Base-by-base conservation (phyloP, 768 basidiomycete genomes). In the Sporobolomyces roseus region DNA sequence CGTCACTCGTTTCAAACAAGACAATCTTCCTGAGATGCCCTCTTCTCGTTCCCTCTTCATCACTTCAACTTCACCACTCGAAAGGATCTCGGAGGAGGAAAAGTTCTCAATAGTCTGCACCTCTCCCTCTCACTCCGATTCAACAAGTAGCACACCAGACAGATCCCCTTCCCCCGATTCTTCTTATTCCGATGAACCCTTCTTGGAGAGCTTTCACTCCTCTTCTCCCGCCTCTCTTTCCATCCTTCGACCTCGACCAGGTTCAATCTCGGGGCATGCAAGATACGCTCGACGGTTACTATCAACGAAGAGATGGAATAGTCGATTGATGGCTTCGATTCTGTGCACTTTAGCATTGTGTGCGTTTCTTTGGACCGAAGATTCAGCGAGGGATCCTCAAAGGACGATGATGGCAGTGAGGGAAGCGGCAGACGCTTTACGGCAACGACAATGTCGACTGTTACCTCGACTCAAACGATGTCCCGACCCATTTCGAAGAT, bases 161-260 rank as follows among this genome's bases (percentile, higher is more conserved):
- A 55, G 49, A 25, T 56, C 64, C 12, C 30, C 33, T 5, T 43
- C 56, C 2, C 64, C 64, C 35, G 64, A 65, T 50, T 59, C 55
- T 5, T 4, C 48, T 12, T 21, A 29, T n/a, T 65, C 64, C 17
- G 50, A 58, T 48, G 50, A 50, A 5, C 56, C 29, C 64, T 65
- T 23, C 56, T 65, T 29, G n/a, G n/a, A 65, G 58, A 27, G 21
- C 7, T 9, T 59, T 50, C 27, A 21, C 56, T 3, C 43, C 56
- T 16, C 50, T 56, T n/a, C 38, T 51, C 38, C 29, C 46, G 29
- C 29, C 36, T 23, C 50, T 25, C 14, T 19, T 49, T 12, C 45
- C n/a, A n/a, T n/a, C n/a, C n/a, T n/a, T n/a, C n/a, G n/a, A n/a
- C n/a, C 61, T 33, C 45, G 58, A 48, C 29, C 33, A 30, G 23